Conservation (phyloP, 257 asterid species). For the Nicotiana undulata region DNA sequence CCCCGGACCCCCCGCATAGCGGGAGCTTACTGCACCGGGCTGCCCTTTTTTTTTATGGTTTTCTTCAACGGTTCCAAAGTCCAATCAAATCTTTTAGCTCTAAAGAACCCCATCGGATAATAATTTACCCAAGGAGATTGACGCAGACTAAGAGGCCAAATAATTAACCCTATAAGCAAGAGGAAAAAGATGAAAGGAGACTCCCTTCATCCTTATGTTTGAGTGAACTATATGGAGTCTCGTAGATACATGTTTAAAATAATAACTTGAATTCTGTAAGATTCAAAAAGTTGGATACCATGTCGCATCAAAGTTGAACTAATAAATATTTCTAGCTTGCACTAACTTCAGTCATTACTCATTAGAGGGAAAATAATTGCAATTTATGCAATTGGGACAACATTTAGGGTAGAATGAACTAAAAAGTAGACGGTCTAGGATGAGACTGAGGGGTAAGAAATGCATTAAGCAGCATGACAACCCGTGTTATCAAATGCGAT, state of each 20-base stretch:
- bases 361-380: neutral
- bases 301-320: neutral
- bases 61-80: neutral
- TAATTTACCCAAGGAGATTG: neutral
- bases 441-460: neutral
- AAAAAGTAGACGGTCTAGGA: neutral
- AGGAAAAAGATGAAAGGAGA: neutral
- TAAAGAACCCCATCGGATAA: neutral
- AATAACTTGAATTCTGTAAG: neutral
- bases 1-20: too few species aligned
- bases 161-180: neutral
- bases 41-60: too few species aligned
- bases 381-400: neutral
- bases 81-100: conserved; percentile 3
- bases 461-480: neutral
- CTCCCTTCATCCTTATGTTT: neutral
- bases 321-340: too few species aligned
- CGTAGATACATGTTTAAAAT: neutral
- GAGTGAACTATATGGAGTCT: neutral
- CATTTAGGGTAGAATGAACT: neutral
- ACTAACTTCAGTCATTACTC: conserved; percentile 3
- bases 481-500: too few species aligned
- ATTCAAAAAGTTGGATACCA: neutral
- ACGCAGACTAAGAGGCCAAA: neutral
- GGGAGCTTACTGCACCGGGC: too few species aligned